A percentile compares a stretch with the other conserved stretches of the same genome.
Evolutionary conservation across 2,329 filamentous ascomycete species (phyloP).

Genomic region (Exophiala bonariae): DNA sequence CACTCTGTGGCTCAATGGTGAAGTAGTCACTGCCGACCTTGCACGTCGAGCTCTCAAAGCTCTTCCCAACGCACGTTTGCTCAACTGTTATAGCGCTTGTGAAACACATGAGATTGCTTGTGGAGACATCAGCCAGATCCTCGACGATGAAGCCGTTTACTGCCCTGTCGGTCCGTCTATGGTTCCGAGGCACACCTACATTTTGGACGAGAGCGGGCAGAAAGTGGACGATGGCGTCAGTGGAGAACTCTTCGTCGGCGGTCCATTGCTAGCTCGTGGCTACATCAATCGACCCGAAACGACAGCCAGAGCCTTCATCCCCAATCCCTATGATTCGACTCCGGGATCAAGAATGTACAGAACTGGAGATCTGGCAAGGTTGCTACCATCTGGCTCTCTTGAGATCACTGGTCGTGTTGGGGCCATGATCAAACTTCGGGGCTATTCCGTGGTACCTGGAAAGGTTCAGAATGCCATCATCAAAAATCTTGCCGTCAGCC

Average conservation of each 20-base stretch:
- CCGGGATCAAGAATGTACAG: constrained; percentile 70
- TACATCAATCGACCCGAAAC: constrained; percentile 80
- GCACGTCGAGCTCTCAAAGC: constrained; percentile 67
- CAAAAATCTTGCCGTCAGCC: constrained; percentile 67
- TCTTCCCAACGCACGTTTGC: constrained; percentile 66
- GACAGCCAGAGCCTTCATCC: constrained; percentile 69
- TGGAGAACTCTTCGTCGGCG: constrained; percentile 76
- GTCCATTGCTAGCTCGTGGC: constrained; percentile 69
- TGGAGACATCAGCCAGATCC: constrained; percentile 69
- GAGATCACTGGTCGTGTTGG: constrained; percentile 77
- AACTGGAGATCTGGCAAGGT: constrained; percentile 69
- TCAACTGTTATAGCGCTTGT: constrained; percentile 81
- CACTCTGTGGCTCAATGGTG: constrained; percentile 77
- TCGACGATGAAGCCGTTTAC: constrained; percentile 63
- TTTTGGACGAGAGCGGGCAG: constrained; percentile 68
- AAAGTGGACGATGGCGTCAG: constrained; percentile 61
- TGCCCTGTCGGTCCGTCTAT: constrained; percentile 74
- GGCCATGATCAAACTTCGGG: constrained; percentile 78
- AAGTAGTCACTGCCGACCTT: constrained; percentile 78
- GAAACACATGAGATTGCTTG: constrained; percentile 80
- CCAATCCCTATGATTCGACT: constrained; percentile 62
- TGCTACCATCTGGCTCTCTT: constrained; percentile 66
- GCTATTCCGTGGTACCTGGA: constrained; percentile 74
- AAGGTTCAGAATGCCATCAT: constrained; percentile 74
- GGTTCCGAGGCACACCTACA: constrained; percentile 68